phyloP scores from a whole-genome alignment of 345 rosid genomes.

The Brassica napus region DNA sequence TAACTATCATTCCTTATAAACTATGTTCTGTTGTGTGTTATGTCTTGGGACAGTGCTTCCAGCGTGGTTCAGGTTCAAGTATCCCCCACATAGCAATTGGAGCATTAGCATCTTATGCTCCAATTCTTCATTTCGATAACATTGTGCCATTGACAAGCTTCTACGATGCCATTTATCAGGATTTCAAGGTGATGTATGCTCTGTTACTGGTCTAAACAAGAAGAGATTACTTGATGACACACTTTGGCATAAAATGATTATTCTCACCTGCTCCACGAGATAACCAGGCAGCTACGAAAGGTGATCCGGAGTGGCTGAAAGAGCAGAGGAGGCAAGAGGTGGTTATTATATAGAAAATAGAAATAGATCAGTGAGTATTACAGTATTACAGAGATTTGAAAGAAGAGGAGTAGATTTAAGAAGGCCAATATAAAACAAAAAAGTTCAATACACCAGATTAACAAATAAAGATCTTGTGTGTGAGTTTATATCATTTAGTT shows the following conservation, averaged over 20 bases:
- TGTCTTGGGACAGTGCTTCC: constrained; percentile 64
- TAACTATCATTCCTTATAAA: background rate
- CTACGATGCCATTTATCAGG: constrained; percentile 69
- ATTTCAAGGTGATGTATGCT: constrained; percentile 53
- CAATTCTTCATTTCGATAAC: constrained; percentile 71
- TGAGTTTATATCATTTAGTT: background rate
- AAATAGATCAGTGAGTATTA: constrained; percentile 51
- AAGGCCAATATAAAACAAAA: constrained; percentile 18
- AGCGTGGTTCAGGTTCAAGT: constrained; percentile 81
- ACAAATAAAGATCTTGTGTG: constrained; percentile 11
- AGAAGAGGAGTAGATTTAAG: constrained; percentile 18
- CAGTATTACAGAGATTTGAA: constrained; percentile 48
- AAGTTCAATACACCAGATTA: constrained; percentile 11
- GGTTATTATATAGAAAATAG: constrained; percentile 45
- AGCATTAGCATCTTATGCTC: constrained; percentile 82
- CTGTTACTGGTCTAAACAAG: background rate
- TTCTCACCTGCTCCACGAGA: constrained; percentile 62
- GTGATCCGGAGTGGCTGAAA: constrained; percentile 63
- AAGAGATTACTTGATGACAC: background rate
- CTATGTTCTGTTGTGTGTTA: constrained; percentile 20
- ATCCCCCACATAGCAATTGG: constrained; percentile 70
- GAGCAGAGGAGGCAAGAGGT: constrained; percentile 61
- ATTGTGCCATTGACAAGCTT: constrained; percentile 73
- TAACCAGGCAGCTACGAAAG: constrained; percentile 64
- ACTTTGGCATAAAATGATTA: background rate